These are phyloP conservation scores for Fraxinus americana DNA, from an alignment of 257 asterid genomes.

Conservation along the genomic window DNA sequence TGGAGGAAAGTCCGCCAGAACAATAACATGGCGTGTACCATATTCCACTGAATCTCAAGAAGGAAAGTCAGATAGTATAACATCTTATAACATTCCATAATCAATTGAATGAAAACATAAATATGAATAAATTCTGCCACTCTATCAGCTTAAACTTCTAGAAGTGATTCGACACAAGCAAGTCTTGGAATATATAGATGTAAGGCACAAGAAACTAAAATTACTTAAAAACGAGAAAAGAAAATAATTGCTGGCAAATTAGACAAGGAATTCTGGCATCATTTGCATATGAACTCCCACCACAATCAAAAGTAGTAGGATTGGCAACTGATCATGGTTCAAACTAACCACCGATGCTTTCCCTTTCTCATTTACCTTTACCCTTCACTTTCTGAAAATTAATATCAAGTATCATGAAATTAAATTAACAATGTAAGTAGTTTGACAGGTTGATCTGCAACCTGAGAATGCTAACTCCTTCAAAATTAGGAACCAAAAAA, in stretches of 20 bases:
- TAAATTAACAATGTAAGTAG: not conserved
- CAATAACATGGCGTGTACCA: constrained; percentile 80
- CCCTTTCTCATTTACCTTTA: not conserved
- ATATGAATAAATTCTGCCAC: not conserved
- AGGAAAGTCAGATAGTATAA: constrained; percentile 1
- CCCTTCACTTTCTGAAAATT: not conserved
- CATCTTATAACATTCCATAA: constrained; percentile 26
- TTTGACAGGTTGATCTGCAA: not conserved
- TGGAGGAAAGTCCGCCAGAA: constrained; percentile 65
- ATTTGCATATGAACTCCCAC: not conserved
- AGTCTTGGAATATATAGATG: not conserved
- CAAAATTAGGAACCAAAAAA: not conserved
- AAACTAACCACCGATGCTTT: not conserved
- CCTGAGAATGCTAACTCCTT: not conserved
- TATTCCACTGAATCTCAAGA: constrained; percentile 42
- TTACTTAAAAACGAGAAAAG: not conserved
- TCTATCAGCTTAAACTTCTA: not conserved
- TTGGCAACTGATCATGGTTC: constrained; percentile 8
- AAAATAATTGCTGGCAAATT: not conserved
- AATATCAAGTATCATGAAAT: constrained; percentile 7
- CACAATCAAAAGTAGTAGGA: constrained; percentile 8
- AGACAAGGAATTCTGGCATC: not conserved
- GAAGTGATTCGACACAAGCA: not conserved
- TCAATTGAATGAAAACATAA: constrained; percentile 22
- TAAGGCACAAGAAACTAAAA: not conserved